phyloP scores from a whole-genome alignment of 257 asterid species.

The Avicennia marina region DNA sequence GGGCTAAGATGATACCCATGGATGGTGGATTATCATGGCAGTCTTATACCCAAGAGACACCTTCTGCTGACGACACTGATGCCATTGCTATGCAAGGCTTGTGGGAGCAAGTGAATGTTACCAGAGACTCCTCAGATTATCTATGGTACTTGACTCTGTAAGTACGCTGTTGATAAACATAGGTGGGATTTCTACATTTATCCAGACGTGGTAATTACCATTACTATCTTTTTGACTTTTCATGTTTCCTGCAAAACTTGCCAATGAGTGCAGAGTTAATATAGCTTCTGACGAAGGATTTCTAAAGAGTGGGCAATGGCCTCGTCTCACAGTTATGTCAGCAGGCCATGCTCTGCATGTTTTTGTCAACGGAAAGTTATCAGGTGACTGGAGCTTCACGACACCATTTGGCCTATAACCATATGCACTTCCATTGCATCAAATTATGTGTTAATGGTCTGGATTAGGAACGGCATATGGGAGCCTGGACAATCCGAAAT shows the following conservation, averaged over 20 bases:
- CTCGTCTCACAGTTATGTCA: conserved; percentile 69
- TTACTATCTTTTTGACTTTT: too few relatives aligned
- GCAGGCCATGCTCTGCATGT: conserved; percentile 91
- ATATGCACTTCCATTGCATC: too few relatives aligned
- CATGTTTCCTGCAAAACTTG: too few relatives aligned
- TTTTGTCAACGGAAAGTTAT: conserved; percentile 54
- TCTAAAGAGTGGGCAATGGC: conserved; percentile 50
- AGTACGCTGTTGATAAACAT: conserved; percentile 15
- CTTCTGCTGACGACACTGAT: conserved; percentile 61
- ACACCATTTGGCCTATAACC: background rate
- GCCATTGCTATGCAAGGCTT: conserved; percentile 45
- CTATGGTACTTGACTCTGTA: conserved; percentile 87
- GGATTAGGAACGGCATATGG: conserved; percentile 57
- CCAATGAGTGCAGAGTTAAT: conserved; percentile 45
- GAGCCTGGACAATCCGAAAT: conserved; percentile 51
- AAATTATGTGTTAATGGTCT: background rate
- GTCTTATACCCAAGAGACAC: conserved; percentile 61
- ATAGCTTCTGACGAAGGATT: conserved; percentile 68
- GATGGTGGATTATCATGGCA: conserved; percentile 55
- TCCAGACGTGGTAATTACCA: too few relatives aligned
- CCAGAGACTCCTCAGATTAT: conserved; percentile 84
- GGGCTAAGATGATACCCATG: conserved; percentile 50
- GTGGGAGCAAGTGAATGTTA: conserved; percentile 70
- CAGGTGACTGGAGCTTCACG: conserved; percentile 37
- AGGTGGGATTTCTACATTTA: background rate